Conservation (phyloP, 2,329 filamentous ascomycete genomes). For the Gaeumannomyces sp. region DNA sequence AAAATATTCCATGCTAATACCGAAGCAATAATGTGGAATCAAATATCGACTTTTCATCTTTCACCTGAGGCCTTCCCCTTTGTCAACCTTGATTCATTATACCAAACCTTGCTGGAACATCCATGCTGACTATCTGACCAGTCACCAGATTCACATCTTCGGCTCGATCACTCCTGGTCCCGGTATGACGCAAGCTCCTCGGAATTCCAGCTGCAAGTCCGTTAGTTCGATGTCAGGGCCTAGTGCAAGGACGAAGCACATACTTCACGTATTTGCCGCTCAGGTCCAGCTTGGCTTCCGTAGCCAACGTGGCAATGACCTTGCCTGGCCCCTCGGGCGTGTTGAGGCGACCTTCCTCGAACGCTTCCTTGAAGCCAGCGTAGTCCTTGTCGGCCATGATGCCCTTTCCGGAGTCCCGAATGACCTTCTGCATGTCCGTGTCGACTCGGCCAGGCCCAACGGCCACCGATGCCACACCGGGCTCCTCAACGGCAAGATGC, state of each 20-base stretch:
- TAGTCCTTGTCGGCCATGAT: slow-evolving; percentile 53
- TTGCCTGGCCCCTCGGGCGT: slow-evolving; percentile 77
- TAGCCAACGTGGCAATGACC: slow-evolving; percentile 75
- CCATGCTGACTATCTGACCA: slow-evolving; percentile 13
- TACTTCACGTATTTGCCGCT: slow-evolving; percentile 72
- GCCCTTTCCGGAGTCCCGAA: slow-evolving; percentile 55
- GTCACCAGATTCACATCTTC: slow-evolving; percentile 14
- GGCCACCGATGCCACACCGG: slow-evolving; percentile 64
- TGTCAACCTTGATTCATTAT: slow-evolving; percentile 16
- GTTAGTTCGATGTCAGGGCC: slow-evolving; percentile 5
- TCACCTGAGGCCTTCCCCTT: slow-evolving; percentile 57
- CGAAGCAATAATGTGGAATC: slow-evolving; percentile 62
- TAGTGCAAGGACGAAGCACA: slow-evolving; percentile 21
- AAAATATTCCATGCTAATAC: slow-evolving; percentile 74
- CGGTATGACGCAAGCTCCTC: slow-evolving; percentile 49
- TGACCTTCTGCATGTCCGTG: slow-evolving; percentile 82
- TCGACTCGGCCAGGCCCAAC: slow-evolving; percentile 77
- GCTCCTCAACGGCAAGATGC: slow-evolving; percentile 72
- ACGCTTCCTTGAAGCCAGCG: slow-evolving; percentile 60
- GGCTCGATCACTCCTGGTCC: slow-evolving; percentile 17
- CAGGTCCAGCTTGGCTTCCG: slow-evolving; percentile 58
- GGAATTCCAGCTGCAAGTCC: slow-evolving; percentile 43
- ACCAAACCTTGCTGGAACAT: slow-evolving; percentile 11
- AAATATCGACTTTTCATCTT: slow-evolving; percentile 74
- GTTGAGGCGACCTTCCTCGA: slow-evolving; percentile 65